These are phyloP conservation scores for Neoboletus brunneissimus DNA, from an alignment of 768 basidiomycete species.

Conservation along the genomic window DNA sequence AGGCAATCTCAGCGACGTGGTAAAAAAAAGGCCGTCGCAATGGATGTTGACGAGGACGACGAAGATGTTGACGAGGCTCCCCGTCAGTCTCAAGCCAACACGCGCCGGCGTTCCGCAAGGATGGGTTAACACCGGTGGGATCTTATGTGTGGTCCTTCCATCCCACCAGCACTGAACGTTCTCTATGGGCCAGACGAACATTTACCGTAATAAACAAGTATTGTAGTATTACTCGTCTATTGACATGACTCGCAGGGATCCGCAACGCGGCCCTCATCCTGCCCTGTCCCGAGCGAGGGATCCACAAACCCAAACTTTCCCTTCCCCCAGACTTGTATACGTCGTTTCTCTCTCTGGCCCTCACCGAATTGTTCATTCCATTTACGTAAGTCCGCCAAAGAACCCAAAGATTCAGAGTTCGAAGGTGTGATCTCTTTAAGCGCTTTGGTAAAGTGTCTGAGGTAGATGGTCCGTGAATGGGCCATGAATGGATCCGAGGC, in stretches of 20 bases:
- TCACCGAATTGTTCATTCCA: constrained; percentile 97
- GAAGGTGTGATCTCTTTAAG: constrained; percentile 89
- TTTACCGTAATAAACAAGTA: constrained; percentile 15
- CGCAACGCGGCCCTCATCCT: constrained; percentile 46
- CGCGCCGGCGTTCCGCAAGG: constrained; percentile 22
- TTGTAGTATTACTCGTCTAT: constrained; percentile 29
- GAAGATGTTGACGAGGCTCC: constrained; percentile 24
- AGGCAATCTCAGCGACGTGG: constrained; percentile 25
- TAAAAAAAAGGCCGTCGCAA: constrained; percentile 32
- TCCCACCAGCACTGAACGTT: background rate
- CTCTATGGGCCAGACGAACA: constrained; percentile 15
- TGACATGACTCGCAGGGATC: constrained; percentile 14
- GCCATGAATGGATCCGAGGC: constrained; percentile 4
- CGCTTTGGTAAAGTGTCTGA: constrained; percentile 77
- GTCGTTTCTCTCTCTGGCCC: constrained; percentile 63
- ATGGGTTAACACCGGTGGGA: constrained; percentile 8
- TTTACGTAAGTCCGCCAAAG: constrained; percentile 69
- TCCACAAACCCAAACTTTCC: constrained; percentile 84
- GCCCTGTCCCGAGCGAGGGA: constrained; percentile 29
- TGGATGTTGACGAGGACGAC: constrained; percentile 43
- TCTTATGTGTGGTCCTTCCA: background rate
- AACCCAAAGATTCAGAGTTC: constrained; percentile 77
- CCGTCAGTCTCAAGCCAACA: constrained; percentile 14
- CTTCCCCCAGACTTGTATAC: constrained; percentile 80
- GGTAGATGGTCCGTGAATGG: constrained; percentile 42